phyloP scores from a whole-genome alignment of 192 early-diverging fungal genomes.

The Coemansia furcata region DNA sequence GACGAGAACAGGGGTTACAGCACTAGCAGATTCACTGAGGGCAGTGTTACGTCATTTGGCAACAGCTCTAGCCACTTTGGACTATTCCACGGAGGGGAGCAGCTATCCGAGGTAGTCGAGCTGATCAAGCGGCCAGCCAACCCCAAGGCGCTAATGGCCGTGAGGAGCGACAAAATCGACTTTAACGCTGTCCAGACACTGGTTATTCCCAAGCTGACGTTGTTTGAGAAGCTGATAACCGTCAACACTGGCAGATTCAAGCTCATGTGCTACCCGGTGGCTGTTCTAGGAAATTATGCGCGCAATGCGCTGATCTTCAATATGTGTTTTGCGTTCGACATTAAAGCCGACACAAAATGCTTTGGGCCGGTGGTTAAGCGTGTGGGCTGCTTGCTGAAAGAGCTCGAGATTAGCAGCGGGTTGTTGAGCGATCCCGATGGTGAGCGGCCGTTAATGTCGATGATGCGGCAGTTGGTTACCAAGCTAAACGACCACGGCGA shows the following conservation, averaged over 20 bases:
- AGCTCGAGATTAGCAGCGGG: conserved; percentile 66
- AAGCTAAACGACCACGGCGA: conserved; percentile 49
- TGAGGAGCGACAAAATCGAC: conserved; percentile 35
- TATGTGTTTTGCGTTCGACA: conserved; percentile 92
- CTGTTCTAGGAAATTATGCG: conserved; percentile 54
- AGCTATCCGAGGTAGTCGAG: conserved; percentile 7
- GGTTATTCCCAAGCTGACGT: conserved; percentile 45
- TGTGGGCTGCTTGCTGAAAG: conserved; percentile 75
- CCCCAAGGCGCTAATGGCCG: neutral
- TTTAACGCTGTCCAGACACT: conserved; percentile 51
- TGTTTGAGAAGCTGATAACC: conserved; percentile 51
- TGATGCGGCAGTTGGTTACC: conserved; percentile 49
- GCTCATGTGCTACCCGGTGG: conserved; percentile 52
- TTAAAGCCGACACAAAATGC: conserved; percentile 69
- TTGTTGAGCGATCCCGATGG: conserved; percentile 40
- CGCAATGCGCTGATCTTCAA: conserved; percentile 91
- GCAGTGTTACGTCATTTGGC: neutral
- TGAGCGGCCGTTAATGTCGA: conserved; percentile 17
- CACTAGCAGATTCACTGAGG: neutral
- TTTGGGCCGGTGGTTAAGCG: conserved; percentile 90
- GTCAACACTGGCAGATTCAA: conserved; percentile 39
- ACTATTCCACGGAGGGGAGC: neutral
- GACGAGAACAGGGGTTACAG: conserved; percentile 18
- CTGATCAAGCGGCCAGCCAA: conserved; percentile 29
- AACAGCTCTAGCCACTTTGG: neutral